Percentiles rank a stretch among this genome's conserved stretches.
phyloP scores from a whole-genome alignment of 1,284 basidiomycete genomes.

The Microbotryomycetes sp. region DNA sequence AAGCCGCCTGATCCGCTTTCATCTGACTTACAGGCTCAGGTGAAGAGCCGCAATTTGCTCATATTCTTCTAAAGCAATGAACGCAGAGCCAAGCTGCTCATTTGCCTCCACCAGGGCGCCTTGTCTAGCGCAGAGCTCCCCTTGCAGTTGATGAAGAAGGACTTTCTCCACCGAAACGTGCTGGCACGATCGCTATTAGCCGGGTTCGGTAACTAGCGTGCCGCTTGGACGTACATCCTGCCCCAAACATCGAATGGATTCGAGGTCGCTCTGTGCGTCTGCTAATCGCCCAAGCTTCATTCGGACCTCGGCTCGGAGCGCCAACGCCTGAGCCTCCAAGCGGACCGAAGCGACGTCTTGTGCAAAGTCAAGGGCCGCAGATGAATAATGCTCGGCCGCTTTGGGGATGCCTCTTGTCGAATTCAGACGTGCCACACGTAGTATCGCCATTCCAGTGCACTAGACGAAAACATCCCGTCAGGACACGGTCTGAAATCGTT shows the following conservation, averaged over 20 bases:
- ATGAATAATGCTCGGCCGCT: constrained; percentile 72
- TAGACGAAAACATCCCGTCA: constrained; percentile 18
- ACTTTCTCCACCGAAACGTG: too few relatives aligned
- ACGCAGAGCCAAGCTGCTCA: too few relatives aligned
- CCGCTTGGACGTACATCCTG: constrained; percentile 30
- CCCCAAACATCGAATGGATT: constrained; percentile 48
- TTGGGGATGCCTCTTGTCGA: constrained; percentile 64
- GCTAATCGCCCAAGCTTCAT: constrained; percentile 55
- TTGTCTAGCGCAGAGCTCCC: too few relatives aligned
- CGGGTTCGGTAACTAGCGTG: too few relatives aligned
- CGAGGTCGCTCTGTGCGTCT: constrained; percentile 51
- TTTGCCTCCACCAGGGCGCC: too few relatives aligned
- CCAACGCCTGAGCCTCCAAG: constrained; percentile 56
- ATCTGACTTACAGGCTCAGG: too few relatives aligned
- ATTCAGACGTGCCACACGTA: constrained; percentile 58
- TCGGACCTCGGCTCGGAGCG: constrained; percentile 60
- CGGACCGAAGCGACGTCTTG: constrained; percentile 58
- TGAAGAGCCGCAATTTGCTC: too few relatives aligned
- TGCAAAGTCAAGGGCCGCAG: constrained; percentile 63
- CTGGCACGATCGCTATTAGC: too few relatives aligned
- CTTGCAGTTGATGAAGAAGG: too few relatives aligned
- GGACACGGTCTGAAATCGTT: too few relatives aligned
- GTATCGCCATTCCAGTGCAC: constrained; percentile 56
- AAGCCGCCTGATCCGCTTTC: too few relatives aligned
- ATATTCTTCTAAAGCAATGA: too few relatives aligned